Evolutionary conservation across 2,329 filamentous ascomycete genomes (phyloP).

Genomic region (Pleochaeta shiraiana): DNA sequence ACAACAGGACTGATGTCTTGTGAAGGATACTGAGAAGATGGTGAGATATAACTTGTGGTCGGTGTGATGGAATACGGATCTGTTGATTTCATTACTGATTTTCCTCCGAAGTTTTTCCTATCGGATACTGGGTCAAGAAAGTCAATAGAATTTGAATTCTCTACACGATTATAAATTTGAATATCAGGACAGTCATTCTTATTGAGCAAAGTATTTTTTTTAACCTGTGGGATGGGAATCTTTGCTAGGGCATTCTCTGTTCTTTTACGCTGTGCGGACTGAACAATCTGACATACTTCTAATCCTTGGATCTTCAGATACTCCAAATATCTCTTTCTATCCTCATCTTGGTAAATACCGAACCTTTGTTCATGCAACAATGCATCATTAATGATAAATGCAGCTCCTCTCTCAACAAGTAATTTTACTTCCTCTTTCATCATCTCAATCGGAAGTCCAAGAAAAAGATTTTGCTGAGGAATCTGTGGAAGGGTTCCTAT

Average conservation of each 20-base stretch:
- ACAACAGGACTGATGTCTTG: slow-evolving; percentile 10
- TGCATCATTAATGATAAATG: slow-evolving; percentile 61
- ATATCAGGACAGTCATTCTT: background rate
- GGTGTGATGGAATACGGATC: slow-evolving; percentile 21
- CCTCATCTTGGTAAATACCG: slow-evolving; percentile 30
- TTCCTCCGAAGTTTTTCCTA: slow-evolving; percentile 16
- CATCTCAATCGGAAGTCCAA: slow-evolving; percentile 70
- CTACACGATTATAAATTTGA: background rate
- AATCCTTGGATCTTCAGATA: slow-evolving; percentile 25
- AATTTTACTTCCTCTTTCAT: slow-evolving; percentile 76
- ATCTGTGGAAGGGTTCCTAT: slow-evolving; percentile 78
- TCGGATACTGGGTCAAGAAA: slow-evolving; percentile 10
- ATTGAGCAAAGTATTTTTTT: background rate
- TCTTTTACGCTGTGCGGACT: slow-evolving; percentile 11
- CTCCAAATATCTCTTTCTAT: slow-evolving; percentile 40
- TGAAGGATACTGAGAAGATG: slow-evolving; percentile 13
- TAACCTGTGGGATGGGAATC: slow-evolving; percentile 9
- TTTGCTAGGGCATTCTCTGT: slow-evolving; percentile 13
- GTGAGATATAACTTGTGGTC: slow-evolving; percentile 23
- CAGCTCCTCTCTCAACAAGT: slow-evolving; percentile 55
- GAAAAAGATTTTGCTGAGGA: slow-evolving; percentile 86
- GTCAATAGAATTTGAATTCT: background rate
- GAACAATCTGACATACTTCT: slow-evolving; percentile 24
- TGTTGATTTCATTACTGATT: slow-evolving; percentile 9
- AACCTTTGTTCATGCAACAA: slow-evolving; percentile 45